Evolutionary conservation across 768 basidiomycete genomes (phyloP), one percentile per base, ranked within the genome.

Genomic region (Leccinum sublutescens): DNA sequence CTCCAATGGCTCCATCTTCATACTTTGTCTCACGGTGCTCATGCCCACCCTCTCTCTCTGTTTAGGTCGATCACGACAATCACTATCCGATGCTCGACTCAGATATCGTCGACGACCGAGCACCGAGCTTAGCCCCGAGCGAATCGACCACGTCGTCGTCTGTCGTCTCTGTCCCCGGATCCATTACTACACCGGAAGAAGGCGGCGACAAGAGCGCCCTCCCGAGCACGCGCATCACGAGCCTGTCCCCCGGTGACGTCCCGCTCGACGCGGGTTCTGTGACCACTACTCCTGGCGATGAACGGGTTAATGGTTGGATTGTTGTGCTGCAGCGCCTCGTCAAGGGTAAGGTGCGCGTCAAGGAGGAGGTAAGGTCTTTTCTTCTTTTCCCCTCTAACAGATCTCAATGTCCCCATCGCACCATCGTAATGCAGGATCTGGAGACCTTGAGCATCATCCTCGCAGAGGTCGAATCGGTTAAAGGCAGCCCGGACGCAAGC

Each of bases 391-490:
- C 5, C 11, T 21, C 11, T 5, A 19, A 19, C 0, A 0, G 43
- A 45, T 45, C 4, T 11, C 0, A 19, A 43, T 43, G 43, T 0
- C n/a, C 43, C 43, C n/a, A 43, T 43, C n/a, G n/a, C 43, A 45
- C 19, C 40, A 19, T 43, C 10, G n/a, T 11, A 21, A 74, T 49
- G 9, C 25, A 49, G 72, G 67, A 59, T 19, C 58, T 73, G 14
- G 66, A 73, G 27, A 50, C 52, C 11, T 34, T 74, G 55, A 73
- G 73, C 51, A 56, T 70, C 54, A 48, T 64, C 29, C 64, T 73
- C 23, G 71, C 71, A 4, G 68, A 74, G 54, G 68, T 73, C 50
- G 73, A 74, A 33, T 73, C 72, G 9, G 43, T 61, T 11, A 69
- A 62, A 40, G 61, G 53, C 4, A 31, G 23, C 17, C 51, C 68